A percentile compares a stretch with the other conserved stretches of the same genome.
Evolutionary conservation across 1,284 basidiomycete species (phyloP).

Genomic region (Leccinum griseonigrum): DNA sequence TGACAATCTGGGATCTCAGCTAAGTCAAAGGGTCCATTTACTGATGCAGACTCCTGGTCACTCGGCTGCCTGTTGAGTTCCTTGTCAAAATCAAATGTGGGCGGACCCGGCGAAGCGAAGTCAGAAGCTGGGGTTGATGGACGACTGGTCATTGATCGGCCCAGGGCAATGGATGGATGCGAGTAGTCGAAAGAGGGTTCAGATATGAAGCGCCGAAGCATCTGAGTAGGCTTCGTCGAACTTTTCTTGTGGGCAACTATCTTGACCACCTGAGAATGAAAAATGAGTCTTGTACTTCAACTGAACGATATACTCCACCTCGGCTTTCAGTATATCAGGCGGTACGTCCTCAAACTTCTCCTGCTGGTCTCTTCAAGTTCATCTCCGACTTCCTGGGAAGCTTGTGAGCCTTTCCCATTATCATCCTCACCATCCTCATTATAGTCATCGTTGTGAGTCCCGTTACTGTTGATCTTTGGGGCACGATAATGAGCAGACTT

Average conservation of each 20-base stretch:
- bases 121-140: not conserved
- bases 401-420: not conserved
- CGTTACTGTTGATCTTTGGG: not conserved
- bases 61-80: not conserved
- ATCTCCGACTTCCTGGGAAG: not conserved
- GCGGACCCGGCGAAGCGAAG: not conserved
- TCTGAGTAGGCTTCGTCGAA: not conserved
- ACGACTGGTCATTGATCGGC: not conserved
- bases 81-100: not conserved
- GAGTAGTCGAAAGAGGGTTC: not conserved
- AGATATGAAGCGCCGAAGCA: not conserved
- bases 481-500: not conserved
- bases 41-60: not conserved
- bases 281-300: not conserved
- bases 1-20: too few relatives aligned
- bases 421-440: not conserved
- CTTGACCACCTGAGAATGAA: not conserved
- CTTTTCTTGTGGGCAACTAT: not conserved
- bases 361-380: not conserved
- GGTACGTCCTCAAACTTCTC: not conserved
- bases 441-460: not conserved
- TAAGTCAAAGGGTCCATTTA: too few relatives aligned
- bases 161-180: not conserved
- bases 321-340: not conserved
- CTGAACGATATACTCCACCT: not conserved